These are phyloP conservation scores for Hymenoscyphus scutula DNA, from an alignment of 2,329 filamentous ascomycete genomes.

Conservation along the genomic window DNA sequence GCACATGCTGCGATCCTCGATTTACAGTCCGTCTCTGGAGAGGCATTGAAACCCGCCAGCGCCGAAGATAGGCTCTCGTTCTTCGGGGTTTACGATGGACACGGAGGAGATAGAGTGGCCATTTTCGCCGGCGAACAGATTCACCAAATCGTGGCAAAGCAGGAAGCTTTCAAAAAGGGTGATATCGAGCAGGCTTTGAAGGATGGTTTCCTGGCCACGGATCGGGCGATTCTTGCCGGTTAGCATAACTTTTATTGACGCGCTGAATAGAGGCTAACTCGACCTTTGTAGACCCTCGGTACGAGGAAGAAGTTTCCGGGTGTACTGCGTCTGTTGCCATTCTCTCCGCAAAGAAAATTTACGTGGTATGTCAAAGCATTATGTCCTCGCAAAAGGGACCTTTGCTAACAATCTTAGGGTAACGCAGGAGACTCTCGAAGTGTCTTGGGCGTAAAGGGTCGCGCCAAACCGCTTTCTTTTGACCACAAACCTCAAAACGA, in stretches of 20 bases:
- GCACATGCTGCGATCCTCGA: slow-evolving; percentile 88
- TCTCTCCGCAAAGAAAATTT: slow-evolving; percentile 89
- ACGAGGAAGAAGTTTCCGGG: slow-evolving; percentile 96
- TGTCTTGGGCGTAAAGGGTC: slow-evolving; percentile 92
- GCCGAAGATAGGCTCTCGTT: slow-evolving; percentile 77
- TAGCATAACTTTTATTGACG: slow-evolving; percentile 34
- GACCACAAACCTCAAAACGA: slow-evolving; percentile 99
- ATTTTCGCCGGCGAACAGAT: slow-evolving; percentile 89
- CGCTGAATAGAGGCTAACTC: slow-evolving; percentile 27
- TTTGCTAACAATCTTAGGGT: slow-evolving; percentile 57
- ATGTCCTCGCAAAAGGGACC: background rate
- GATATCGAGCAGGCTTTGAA: slow-evolving; percentile 95
- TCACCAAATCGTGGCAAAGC: slow-evolving; percentile 90
- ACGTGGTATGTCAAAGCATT: slow-evolving; percentile 67
- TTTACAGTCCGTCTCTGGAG: slow-evolving; percentile 62
- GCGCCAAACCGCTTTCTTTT: slow-evolving; percentile 96
- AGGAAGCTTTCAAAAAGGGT: slow-evolving; percentile 87
- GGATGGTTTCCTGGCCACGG: slow-evolving; percentile 94
- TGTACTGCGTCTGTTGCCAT: slow-evolving; percentile 93
- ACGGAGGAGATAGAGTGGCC: slow-evolving; percentile 95
- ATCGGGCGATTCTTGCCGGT: slow-evolving; percentile 95
- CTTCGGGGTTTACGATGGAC: slow-evolving; percentile 97
- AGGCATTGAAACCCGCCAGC: slow-evolving; percentile 54
- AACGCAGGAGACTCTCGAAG: slow-evolving; percentile 96
- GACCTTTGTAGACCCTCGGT: slow-evolving; percentile 77